These are phyloP conservation scores for Lasiodiplodia sp. DNA, from an alignment of 2,329 filamentous ascomycete species.

Conservation along the genomic window DNA sequence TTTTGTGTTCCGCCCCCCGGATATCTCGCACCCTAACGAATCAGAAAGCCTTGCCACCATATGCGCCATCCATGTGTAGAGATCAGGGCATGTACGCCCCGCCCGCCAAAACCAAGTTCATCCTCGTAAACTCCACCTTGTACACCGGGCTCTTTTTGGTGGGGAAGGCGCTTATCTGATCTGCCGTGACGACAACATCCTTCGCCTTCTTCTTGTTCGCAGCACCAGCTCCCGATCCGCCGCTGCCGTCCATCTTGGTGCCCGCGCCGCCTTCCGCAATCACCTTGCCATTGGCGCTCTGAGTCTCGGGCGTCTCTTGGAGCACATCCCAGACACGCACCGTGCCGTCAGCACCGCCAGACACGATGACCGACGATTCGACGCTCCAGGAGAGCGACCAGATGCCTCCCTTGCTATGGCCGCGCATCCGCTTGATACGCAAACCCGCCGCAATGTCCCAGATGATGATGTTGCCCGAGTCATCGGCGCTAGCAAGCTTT, in stretches of 20 bases:
- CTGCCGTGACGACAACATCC: slow-evolving; percentile 86
- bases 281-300: slow-evolving; percentile 64
- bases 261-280: slow-evolving; percentile 58
- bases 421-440: slow-evolving; percentile 89
- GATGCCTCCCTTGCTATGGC: slow-evolving; percentile 91
- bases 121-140: slow-evolving; percentile 90
- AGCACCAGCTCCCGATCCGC: slow-evolving; percentile 40
- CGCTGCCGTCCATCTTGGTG: slow-evolving; percentile 55
- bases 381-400: slow-evolving; percentile 93
- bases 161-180: slow-evolving; percentile 93
- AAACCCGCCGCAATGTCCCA: slow-evolving; percentile 92
- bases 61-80: slow-evolving; percentile 5
- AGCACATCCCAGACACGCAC: slow-evolving; percentile 93
- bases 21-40: slow-evolving; percentile 21
- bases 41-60: slow-evolving; percentile 16
- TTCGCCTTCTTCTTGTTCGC: slow-evolving; percentile 74
- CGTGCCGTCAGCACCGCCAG: slow-evolving; percentile 88
- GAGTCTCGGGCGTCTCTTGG: slow-evolving; percentile 66
- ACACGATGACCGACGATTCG: slow-evolving; percentile 89
- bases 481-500: slow-evolving; percentile 88
- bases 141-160: slow-evolving; percentile 97
- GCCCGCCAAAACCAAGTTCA: slow-evolving; percentile 91
- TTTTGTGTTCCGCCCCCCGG: slow-evolving; percentile 18
- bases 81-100: slow-evolving; percentile 68
- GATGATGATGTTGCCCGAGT: slow-evolving; percentile 86